These are phyloP conservation scores for Saccharum hybrid DNA, from an alignment of 202 grass and related monocot genomes.

Conservation along the genomic window DNA sequence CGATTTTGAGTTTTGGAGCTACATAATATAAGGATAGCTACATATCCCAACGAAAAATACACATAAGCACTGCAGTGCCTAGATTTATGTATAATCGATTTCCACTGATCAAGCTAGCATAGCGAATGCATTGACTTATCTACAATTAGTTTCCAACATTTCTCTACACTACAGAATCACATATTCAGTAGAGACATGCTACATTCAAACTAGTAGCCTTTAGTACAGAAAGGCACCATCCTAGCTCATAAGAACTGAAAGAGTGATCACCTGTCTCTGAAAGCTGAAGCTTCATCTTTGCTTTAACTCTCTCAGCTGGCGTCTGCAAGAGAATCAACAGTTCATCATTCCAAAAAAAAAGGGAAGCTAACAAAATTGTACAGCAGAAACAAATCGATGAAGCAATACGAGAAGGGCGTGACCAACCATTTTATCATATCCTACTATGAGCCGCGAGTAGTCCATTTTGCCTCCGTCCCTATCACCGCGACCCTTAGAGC, in stretches of 20 bases:
- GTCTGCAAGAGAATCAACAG: constrained; percentile 59
- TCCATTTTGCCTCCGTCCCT: no score
- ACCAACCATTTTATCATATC: no score
- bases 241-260: not conserved
- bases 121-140: not conserved
- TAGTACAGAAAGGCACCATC: not conserved
- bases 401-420: no score
- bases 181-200: not conserved
- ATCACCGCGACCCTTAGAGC: no score
- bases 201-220: not conserved
- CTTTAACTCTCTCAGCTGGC: constrained; percentile 84
- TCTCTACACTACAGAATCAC: not conserved
- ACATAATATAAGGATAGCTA: not conserved
- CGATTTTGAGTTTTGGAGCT: constrained; percentile 11
- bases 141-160: constrained; percentile 7
- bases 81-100: not conserved
- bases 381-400: no score
- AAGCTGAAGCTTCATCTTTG: constrained; percentile 96
- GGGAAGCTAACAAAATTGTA: no score
- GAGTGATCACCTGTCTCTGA: constrained; percentile 71
- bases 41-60: not conserved
- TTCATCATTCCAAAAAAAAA: no score
- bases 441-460: no score
- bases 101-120: constrained; percentile 15
- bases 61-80: not conserved